Base-by-base conservation (phyloP, 148 eudicot genomes). In the Camellia sinensis region DNA sequence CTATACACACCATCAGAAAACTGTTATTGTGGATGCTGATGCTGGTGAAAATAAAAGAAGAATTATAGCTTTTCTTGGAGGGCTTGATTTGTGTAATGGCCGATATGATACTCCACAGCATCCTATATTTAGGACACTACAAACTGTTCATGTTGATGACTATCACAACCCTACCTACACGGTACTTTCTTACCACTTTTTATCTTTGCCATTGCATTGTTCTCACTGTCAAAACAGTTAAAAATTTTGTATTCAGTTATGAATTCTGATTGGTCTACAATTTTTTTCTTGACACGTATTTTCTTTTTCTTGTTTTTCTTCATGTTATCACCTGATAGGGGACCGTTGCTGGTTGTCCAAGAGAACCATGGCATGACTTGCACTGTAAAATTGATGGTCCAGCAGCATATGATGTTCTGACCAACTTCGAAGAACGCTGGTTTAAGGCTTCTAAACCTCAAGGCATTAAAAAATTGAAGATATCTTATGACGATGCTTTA, bases 351-450 rank as follows among this genome's bases (percentile, higher is more conserved):
- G 99, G 92, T 75, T 89, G 94, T 83, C 99, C 98, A 79, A 92
- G 99, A 88, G 97, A 97, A 80, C 98, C 99, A 76, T 97, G 99
- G 99, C 99, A 97, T 87, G 99, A 97, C 79, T 79, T 97, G 91
- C 99, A 97, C 82, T 83, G 89, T 79, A 97, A 90, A 85, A 92
- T 94, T 79, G 98, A 92, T 62, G 99, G 99, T 29, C 98, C 98
- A 10, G 99, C 99, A 41, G 98, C 99, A 75, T 97, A 94, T 83
- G 99, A 97, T 85, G 91, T 97, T 54, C 89, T 97, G 62, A 80
- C 89, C 72, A 97, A 97, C 86, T 97, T 97, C 62, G 89, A 94
- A 80, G 93, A 94, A 83, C 91, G 99, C 13, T 97, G 99, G 99
- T 14, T 84, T 43, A 97, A 90, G 85, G 95, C 97, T 74, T 80